Base-by-base conservation (phyloP, 345 rosid species). In the Pelargonium nanum region DNA sequence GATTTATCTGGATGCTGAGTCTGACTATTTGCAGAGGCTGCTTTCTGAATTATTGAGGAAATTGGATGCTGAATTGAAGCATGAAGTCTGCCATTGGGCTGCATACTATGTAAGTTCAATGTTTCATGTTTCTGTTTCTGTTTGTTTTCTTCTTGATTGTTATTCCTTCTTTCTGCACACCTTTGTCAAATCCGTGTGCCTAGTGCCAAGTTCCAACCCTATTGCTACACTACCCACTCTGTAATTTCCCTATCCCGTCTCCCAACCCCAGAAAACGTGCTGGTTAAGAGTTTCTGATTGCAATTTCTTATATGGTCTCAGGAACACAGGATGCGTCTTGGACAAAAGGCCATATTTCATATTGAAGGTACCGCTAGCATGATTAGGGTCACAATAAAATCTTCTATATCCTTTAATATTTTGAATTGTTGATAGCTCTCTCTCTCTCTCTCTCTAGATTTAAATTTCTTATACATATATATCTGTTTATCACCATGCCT, bases 81-180 rank as follows among this genome's bases (percentile, higher is more conserved):
- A 85, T 65, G 96, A 93, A 81, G 77, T 84, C 62, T 79, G 96
- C 74, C 97, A 86, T 63, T 93, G 97, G 97, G 99, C 97, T 23
- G 95, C 97, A 59, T 89, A 89, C 77, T 85, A 93, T 78, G 96
- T 93, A 76, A 79, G 96, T 64, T 62, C 26, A 9, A 40, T 40
- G 2, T 4, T 34, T n/a, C n/a, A n/a, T 53, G n/a, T 16, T 56
- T 17, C 22, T 26, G 30, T 25, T 13, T 40, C 30, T 55, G 15
- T 51, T 15, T n/a, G 59, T 22, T 24, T 6, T 44, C 52, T 25
- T 44, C 12, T 53, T 51, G 25, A 26, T 55, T 34, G 48, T 40
- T 40, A n/a, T 40, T 40, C 48, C 15, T 12, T 40, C 16, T 40
- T 40, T 15, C 16, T 9, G 3, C 16, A 40, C 8, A 3, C 48